Evolutionary conservation across 768 basidiomycete genomes (phyloP), one percentile per base, ranked within the genome.

Genomic region (Trametes punicea): DNA sequence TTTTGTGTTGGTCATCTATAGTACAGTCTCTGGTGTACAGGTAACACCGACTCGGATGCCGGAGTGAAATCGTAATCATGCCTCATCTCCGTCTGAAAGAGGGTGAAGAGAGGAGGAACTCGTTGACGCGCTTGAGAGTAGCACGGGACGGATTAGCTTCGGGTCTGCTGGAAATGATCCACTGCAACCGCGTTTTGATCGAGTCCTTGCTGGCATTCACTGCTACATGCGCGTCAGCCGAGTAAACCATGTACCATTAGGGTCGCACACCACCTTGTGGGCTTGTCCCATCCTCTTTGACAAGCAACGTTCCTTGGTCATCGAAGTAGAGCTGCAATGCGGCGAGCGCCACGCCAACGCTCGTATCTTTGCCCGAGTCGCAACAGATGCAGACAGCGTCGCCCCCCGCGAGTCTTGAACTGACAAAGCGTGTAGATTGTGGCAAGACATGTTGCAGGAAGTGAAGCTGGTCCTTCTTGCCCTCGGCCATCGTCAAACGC

Each of bases 81-180:
- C 49, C 31, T 60, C 29, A 58, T 18, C 29, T 51, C 9, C 56
- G 54, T 3, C 67, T 53, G 47, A 66, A 60, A 4, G 59, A 49
- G 1, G 65, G 60, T 11, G 65, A 45, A 7, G 82, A 80, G 62
- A 93, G 77, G 5, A 91, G 69, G 61, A 79, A 88, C 60, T 87
- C 84, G 65, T 93, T 92, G 41, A 90, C 81, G 13, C 85, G 73
- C 69, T 90, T 90, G 56, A 98, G 75, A 8, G 88, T 91, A 15
- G 83, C 77, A 38, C 93, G 80, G 9, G 90, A 85, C 0, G 96
- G 95, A 67, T 97, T 98, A 3, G 85, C 88, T 51, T 76, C 74
- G 5, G 90, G 88, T 48, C 79, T 73, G 60, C 82, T 85, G 18
- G 86, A 76, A 55, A 94, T 87, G 45, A 98, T 82, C 90, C 90